These are phyloP conservation scores for Nigrospora oryzae DNA, from an alignment of 2,329 filamentous ascomycete species.

Conservation along the genomic window DNA sequence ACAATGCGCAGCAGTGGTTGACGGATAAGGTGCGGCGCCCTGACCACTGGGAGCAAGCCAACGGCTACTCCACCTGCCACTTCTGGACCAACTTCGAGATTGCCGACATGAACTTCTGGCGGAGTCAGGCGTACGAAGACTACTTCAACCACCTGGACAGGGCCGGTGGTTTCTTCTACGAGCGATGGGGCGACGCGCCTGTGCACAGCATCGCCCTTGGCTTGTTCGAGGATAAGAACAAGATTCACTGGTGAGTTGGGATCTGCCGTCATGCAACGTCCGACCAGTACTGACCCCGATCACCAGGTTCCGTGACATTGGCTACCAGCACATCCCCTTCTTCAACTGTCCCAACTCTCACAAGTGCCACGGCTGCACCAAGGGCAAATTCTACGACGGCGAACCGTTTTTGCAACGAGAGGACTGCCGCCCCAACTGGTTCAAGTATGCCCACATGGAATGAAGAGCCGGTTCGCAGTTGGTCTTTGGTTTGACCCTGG, in stretches of 20 bases:
- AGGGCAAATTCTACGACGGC: conserved; percentile 82
- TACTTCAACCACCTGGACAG: conserved; percentile 95
- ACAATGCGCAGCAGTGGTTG: conserved; percentile 84
- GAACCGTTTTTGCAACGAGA: conserved; percentile 79
- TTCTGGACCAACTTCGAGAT: conserved; percentile 99
- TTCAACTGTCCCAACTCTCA: conserved; percentile 98
- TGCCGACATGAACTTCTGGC: conserved; percentile 86
- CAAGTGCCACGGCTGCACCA: conserved; percentile 83
- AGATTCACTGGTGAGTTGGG: conserved; percentile 76
- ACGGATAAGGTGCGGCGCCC: conserved; percentile 70
- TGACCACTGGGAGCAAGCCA: conserved; percentile 69
- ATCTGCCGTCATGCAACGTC: background rate
- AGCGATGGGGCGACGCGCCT: conserved; percentile 95
- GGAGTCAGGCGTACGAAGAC: conserved; percentile 81
- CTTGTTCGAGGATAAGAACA: conserved; percentile 81
- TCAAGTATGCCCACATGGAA: conserved; percentile 81
- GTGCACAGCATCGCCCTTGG: conserved; percentile 92
- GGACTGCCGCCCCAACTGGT: conserved; percentile 94
- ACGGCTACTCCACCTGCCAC: conserved; percentile 95
- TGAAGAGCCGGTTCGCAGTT: background rate
- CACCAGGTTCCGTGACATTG: conserved; percentile 93
- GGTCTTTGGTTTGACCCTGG: no score
- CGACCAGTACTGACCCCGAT: background rate
- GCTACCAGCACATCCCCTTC: conserved; percentile 96
- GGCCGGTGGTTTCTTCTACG: conserved; percentile 96